These are phyloP conservation scores for Aaosphaeria arxii DNA, from an alignment of 2,329 filamentous ascomycete genomes.

Conservation along the genomic window DNA sequence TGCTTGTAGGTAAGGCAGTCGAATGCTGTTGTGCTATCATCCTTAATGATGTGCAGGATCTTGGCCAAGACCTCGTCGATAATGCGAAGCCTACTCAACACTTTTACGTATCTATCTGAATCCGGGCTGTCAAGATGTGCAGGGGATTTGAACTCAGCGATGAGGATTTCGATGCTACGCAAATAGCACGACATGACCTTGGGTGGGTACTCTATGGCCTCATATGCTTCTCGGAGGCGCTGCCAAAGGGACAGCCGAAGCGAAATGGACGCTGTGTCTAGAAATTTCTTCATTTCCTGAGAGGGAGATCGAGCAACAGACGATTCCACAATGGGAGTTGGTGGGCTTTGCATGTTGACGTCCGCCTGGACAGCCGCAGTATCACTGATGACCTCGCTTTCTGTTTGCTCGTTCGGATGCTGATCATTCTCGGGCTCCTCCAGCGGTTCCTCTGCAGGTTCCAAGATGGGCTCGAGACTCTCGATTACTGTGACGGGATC, in stretches of 20 bases:
- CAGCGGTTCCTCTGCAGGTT: slow-evolving; percentile 47
- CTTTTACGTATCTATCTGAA: slow-evolving; percentile 64
- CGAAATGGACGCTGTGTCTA: slow-evolving; percentile 77
- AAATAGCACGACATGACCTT: slow-evolving; percentile 88
- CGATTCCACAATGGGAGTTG: background rate
- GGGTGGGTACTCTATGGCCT: slow-evolving; percentile 76
- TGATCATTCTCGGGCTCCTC: background rate
- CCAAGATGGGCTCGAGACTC: slow-evolving; percentile 85
- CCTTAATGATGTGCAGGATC: slow-evolving; percentile 63
- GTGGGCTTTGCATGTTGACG: background rate
- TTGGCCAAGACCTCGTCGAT: slow-evolving; percentile 74
- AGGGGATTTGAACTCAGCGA: slow-evolving; percentile 64
- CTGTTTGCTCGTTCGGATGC: background rate
- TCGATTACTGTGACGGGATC: slow-evolving; percentile 86
- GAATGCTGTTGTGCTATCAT: slow-evolving; percentile 63
- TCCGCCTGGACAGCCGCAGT: background rate
- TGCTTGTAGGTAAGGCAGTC: slow-evolving; percentile 83
- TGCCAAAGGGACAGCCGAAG: slow-evolving; percentile 87
- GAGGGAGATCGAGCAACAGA: slow-evolving; percentile 38
- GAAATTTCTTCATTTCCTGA: slow-evolving; percentile 79
- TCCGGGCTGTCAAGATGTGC: slow-evolving; percentile 55
- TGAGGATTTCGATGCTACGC: slow-evolving; percentile 79
- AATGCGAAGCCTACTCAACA: slow-evolving; percentile 75
- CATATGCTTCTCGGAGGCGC: slow-evolving; percentile 84
- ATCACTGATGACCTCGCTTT: slow-evolving; percentile 9